Evolutionary conservation across 2,329 filamentous ascomycete species (phyloP), one percentile per base, ranked within the genome.

Genomic region (Trichoderma atrobrunneum): DNA sequence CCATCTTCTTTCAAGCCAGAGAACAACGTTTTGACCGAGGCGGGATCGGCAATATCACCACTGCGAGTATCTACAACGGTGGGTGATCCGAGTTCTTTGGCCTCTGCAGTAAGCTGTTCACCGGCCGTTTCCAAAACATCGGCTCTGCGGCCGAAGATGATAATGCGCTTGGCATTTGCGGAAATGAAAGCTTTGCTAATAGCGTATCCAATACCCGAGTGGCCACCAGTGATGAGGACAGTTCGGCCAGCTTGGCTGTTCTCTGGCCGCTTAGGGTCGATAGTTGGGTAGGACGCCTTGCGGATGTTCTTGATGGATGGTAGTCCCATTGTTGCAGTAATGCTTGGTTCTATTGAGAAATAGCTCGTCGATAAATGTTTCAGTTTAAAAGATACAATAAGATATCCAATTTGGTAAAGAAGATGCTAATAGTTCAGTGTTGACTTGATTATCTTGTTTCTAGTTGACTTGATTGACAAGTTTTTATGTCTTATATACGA

Each of bases 371-470:
- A 43, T 18, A 10, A 10, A 43, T 43, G 7, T 0, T 43, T 43
- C 3, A 10, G 2, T n/a, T 10, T n/a, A n/a, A 10, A 1, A 43
- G 7, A 3, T 18, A n/a, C 3, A 43, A 43, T 5, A n/a, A n/a
- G 1, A 1, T 43, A 1, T 3, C 39, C 39, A 43, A n/a, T n/a
- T 2, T 1, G 16, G n/a, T 43, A n/a, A 2, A 10, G 3, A 18
- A 1, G 39, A n/a, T 43, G 18, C 16, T 43, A n/a, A 10, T 43
- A 0, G 16, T n/a, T 10, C 1, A 5, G 7, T 43, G 18, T 43
- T 43, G 39, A 10, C 7, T 43, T 43, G 16, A 14, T 34, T 34
- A 34, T 34, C 12, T 12, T 0, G 32, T 14, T 34, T 34, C 32
- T 34, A 14, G 5, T 34, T 34, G 12, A 14, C 12, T 7, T 16